Evolutionary conservation across 2,329 filamentous ascomycete species (phyloP).

Genomic region (Epichloe uncinata): DNA sequence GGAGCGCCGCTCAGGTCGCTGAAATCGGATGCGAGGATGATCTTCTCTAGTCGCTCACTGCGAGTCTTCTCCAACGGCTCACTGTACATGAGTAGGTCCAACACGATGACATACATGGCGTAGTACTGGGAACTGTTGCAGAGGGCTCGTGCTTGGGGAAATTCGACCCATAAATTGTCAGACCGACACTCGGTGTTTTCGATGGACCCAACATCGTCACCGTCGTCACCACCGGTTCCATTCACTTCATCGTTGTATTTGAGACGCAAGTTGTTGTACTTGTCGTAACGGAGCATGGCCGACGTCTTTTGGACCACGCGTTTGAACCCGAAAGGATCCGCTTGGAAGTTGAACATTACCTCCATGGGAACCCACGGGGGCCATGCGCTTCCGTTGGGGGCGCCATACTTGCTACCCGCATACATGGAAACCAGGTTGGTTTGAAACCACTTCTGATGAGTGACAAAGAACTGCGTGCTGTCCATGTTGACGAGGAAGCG

Average conservation of each 20-base stretch:
- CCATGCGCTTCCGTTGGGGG: conserved; percentile 75
- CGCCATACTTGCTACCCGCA: conserved; percentile 84
- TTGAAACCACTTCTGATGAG: conserved; percentile 80
- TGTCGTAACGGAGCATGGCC: conserved; percentile 86
- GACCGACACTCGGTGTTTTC: conserved; percentile 64
- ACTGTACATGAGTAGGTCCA: conserved; percentile 90
- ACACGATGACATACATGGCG: conserved; percentile 92
- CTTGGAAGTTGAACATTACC: conserved; percentile 92
- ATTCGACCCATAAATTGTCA: conserved; percentile 94
- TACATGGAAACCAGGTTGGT: conserved; percentile 83
- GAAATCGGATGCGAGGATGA: conserved; percentile 97
- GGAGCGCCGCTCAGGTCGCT: conserved; percentile 90
- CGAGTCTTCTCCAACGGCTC: conserved; percentile 97
- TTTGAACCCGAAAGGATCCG: conserved; percentile 94
- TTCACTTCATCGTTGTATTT: conserved; percentile 95
- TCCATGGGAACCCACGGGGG: conserved; percentile 97
- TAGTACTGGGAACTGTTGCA: conserved; percentile 98
- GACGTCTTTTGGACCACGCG: conserved; percentile 95
- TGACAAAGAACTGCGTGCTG: conserved; percentile 95
- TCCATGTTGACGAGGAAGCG: conserved; percentile 94
- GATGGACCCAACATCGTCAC: conserved; percentile 30
- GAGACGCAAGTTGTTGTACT: conserved; percentile 91
- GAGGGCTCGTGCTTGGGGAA: conserved; percentile 83
- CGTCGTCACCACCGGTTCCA: conserved; percentile 34
- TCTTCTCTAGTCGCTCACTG: conserved; percentile 89